phyloP scores from a whole-genome alignment of 768 basidiomycete species.

The Serpula lacrymans region DNA sequence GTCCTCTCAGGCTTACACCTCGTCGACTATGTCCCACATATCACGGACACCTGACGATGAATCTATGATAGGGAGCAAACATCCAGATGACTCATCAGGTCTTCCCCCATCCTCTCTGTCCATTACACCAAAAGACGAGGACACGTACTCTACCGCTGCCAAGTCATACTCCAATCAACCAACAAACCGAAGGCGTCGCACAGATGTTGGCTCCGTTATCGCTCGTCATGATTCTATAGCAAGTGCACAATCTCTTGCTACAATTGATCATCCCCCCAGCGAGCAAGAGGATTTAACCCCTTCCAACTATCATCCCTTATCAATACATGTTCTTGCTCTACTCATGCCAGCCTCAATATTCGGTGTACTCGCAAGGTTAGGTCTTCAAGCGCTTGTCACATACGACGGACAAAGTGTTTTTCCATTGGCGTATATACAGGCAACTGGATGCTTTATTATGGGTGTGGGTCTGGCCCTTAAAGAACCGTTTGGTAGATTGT shows the following conservation, averaged over 20 bases:
- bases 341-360: constrained; percentile 82
- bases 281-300: constrained; percentile 28
- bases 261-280: constrained; percentile 39
- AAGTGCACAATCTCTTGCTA: constrained; percentile 37
- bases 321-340: constrained; percentile 61
- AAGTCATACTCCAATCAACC: too few species aligned
- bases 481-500: constrained; percentile 74
- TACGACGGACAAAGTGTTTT: constrained; percentile 80
- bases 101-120: too few species aligned
- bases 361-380: constrained; percentile 81
- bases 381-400: constrained; percentile 66
- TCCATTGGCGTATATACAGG: constrained; percentile 81
- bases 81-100: too few species aligned
- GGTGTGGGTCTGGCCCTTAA: constrained; percentile 72
- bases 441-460: constrained; percentile 89
- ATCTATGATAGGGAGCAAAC: too few species aligned
- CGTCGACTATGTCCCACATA: too few species aligned
- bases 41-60: too few species aligned
- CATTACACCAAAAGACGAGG: too few species aligned
- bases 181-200: constrained; percentile 11
- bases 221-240: constrained; percentile 30
- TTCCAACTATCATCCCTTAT: constrained; percentile 49
- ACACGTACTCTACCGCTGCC: too few species aligned
- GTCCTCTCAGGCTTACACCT: too few species aligned
- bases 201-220: constrained; percentile 31